A percentile compares a stretch with the other conserved stretches of the same genome.
Conservation (phyloP, 805 yeast species). For the Candida silvicultrix region DNA sequence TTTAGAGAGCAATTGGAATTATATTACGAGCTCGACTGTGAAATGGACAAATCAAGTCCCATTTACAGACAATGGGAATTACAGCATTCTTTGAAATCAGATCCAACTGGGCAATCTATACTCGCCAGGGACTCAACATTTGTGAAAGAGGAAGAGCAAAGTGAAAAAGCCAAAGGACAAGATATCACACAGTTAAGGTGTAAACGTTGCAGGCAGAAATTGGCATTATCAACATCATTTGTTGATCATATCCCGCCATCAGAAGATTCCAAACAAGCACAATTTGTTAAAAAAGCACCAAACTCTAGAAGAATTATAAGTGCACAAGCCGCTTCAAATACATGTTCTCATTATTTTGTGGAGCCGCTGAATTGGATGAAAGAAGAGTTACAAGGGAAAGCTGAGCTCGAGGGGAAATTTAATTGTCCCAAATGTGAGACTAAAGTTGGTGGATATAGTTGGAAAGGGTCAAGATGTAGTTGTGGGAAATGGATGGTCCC, state of each 20-base stretch:
- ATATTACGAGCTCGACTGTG: conserved; percentile 41
- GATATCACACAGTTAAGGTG: conserved; percentile 52
- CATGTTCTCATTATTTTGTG: conserved; percentile 79
- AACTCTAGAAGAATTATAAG: conserved; percentile 55
- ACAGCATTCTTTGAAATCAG: conserved; percentile 28
- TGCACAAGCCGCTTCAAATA: conserved; percentile 45
- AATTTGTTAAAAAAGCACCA: conserved; percentile 58
- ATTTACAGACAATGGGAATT: conserved; percentile 39
- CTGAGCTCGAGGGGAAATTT: conserved; percentile 82
- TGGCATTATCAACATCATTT: conserved; percentile 60
- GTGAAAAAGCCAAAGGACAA: conserved; percentile 17
- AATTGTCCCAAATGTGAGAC: conserved; percentile 77
- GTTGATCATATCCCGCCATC: conserved; percentile 65
- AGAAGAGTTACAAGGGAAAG: conserved; percentile 55
- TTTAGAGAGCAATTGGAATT: conserved; percentile 68
- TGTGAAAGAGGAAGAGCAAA: conserved; percentile 23
- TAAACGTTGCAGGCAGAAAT: conserved; percentile 67
- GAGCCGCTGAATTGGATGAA: conserved; percentile 96
- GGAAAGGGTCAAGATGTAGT: conserved; percentile 93
- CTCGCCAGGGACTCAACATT: conserved; percentile 25
- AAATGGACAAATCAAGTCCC: conserved; percentile 24
- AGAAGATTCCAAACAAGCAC: conserved; percentile 56
- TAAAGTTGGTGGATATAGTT: conserved; percentile 86
- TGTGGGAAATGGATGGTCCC: conserved; percentile 97
- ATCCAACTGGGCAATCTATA: conserved; percentile 33